Conservation (phyloP, 163 green algal genomes). For the Scenedesmus sp. region DNA sequence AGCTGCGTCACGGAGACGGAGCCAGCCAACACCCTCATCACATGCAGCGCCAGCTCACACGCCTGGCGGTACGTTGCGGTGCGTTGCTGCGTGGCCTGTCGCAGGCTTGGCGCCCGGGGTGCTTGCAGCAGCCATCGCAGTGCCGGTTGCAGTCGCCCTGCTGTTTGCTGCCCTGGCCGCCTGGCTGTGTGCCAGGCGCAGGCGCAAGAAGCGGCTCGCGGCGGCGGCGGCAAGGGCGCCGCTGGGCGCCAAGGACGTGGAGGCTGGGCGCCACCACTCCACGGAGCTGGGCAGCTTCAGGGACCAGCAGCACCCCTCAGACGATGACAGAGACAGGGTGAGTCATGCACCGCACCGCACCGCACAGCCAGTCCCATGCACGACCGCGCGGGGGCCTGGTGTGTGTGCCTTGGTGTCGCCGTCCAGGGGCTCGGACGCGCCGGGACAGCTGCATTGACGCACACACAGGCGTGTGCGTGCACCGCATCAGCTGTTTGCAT, state of each 20-base stretch:
- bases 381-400: too few relatives aligned
- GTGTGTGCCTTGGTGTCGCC: too few relatives aligned
- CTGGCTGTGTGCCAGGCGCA: background rate
- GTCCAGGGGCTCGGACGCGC: too few relatives aligned
- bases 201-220: background rate
- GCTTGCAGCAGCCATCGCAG: constrained; percentile 15
- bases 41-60: too few relatives aligned
- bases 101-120: background rate
- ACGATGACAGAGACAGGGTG: background rate
- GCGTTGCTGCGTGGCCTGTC: background rate
- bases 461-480: too few relatives aligned
- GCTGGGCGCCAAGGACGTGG: constrained; percentile 3
- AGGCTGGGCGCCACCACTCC: background rate
- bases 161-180: background rate
- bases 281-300: background rate
- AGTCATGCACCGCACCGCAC: background rate
- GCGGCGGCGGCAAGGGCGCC: background rate
- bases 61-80: too few relatives aligned
- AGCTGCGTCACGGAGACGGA: too few relatives aligned
- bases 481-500: too few relatives aligned
- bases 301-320: background rate
- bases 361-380: too few relatives aligned
- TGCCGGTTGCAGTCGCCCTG: constrained; percentile 14
- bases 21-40: too few relatives aligned
- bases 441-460: too few relatives aligned